A percentile compares a stretch with the other conserved stretches of the same genome.
These are phyloP conservation scores for Quercus wislizeni DNA, from an alignment of 306 rosid species.

Conservation along the genomic window DNA sequence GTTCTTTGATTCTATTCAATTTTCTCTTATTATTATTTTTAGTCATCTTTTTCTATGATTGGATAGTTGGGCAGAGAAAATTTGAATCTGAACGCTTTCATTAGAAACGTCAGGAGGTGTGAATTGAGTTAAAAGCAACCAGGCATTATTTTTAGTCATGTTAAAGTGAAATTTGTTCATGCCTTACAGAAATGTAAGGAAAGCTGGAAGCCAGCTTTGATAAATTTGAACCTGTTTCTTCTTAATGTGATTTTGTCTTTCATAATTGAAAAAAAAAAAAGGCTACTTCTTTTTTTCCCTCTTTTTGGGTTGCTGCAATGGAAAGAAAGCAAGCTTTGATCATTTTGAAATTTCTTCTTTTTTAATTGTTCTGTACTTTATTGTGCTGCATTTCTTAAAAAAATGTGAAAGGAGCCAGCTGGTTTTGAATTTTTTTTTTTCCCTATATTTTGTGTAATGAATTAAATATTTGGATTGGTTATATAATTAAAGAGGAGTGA, in stretches of 20 bases:
- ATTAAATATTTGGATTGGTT: neutral
- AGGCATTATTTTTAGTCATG: neutral
- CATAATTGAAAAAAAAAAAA: too few relatives aligned
- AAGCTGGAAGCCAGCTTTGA: neutral
- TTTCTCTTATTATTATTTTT: neutral
- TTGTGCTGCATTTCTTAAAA: neutral
- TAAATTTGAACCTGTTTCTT: neutral
- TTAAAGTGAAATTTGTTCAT: neutral
- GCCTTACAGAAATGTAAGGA: neutral
- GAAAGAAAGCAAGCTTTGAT: too few relatives aligned
- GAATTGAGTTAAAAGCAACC: too few relatives aligned
- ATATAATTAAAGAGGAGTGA: neutral
- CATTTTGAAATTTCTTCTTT: neutral
- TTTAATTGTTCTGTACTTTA: neutral
- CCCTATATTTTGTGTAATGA: neutral
- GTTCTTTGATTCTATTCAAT: neutral
- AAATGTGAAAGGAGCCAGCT: neutral
- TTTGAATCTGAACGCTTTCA: too few relatives aligned
- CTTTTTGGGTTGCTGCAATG: too few relatives aligned
- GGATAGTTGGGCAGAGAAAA: too few relatives aligned
- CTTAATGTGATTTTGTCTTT: conserved; percentile 2
- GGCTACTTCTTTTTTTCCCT: neutral
- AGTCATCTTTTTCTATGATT: too few relatives aligned
- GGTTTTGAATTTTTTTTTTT: conserved; percentile 4
- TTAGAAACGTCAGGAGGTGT: too few relatives aligned